A percentile compares a stretch with the other conserved stretches of the same genome.
These are phyloP conservation scores for Diplodia scrobiculata DNA, from an alignment of 2,329 filamentous ascomycete genomes.

Conservation along the genomic window DNA sequence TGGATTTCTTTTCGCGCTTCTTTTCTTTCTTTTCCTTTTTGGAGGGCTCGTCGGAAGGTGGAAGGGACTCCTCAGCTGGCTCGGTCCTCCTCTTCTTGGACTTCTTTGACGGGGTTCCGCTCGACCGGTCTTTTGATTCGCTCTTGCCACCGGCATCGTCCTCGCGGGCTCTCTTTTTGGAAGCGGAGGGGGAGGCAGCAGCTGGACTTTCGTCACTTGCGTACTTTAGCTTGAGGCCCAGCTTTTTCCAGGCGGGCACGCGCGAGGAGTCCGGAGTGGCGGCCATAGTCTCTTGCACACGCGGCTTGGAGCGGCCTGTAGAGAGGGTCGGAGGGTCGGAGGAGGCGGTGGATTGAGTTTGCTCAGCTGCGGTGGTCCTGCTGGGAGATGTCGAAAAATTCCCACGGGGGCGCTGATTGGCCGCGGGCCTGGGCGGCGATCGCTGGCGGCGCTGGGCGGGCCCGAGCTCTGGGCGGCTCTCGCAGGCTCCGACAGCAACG, in stretches of 20 bases:
- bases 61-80: background rate
- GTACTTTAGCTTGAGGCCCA: constrained; percentile 63
- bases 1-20: constrained; percentile 27
- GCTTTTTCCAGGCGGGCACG: constrained; percentile 62
- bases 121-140: background rate
- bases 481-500: constrained; percentile 29
- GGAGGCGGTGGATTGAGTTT: background rate
- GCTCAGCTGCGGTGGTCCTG: background rate
- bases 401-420: constrained; percentile 25
- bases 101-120: constrained; percentile 16
- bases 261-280: constrained; percentile 28
- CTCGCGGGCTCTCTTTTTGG: constrained; percentile 16
- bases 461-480: constrained; percentile 10
- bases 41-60: constrained; percentile 2
- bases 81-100: constrained; percentile 22
- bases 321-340: background rate
- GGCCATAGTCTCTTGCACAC: background rate
- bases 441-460: constrained; percentile 10
- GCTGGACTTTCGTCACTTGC: constrained; percentile 31
- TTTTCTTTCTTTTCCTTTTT: constrained; percentile 34
- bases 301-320: background rate
- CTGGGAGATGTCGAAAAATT: constrained; percentile 21
- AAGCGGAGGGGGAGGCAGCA: constrained; percentile 2
- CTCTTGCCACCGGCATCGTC: background rate
- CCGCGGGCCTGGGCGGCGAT: constrained; percentile 6